Evolutionary conservation across 2,329 filamentous ascomycete genomes (phyloP), one percentile per base, ranked within the genome.

Genomic region (Tolypocladium endophyticum): DNA sequence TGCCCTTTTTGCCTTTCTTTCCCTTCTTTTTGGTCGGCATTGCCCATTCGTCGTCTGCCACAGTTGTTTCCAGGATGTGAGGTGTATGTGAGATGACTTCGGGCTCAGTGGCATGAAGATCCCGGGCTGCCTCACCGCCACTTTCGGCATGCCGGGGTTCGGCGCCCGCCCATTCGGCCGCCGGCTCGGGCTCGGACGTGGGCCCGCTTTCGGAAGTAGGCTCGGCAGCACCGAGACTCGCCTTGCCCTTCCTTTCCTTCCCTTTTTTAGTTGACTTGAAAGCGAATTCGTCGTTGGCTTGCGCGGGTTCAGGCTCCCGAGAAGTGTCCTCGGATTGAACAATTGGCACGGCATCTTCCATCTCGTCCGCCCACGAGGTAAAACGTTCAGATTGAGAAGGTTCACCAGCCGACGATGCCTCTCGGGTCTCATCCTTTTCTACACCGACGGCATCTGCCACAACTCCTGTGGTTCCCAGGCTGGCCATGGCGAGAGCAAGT

Each of bases 201-300:
- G 55, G 14, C n/a, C 45, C 45, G 6, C 55, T 28, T 36, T 38
- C 45, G 33, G 41, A 38, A 23, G 33, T 47, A n/a, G 47, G 28
- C 28, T 60, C 57, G 45, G 33, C 38, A 28, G 20, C 41, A 41
- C 52, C 25, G 25, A 50, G n/a, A 50, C 36, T 59, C 2, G 58
- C 39, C 50, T 55, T 61, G 11, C 23, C 52, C 60, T 71, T 66
- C 64, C 71, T 73, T 70, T 63, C 73, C 67, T 73, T 72, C 65
- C 71, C 72, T 56, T 69, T 75, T 63, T 79, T 80, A 61, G 74
- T 76, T 61, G 74, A 76, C 57, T 75, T 71, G 41, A 71, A 64
- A 4, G 71, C 71, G 60, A 64, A 67, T 39, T 70, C 68, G 30
- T 62, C 63, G 23, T 64, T 60, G 39, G 58, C 58, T 36, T 54